Conservation (phyloP, 495 filamentous ascomycete species). For the Hypoxylon trugodes region DNA sequence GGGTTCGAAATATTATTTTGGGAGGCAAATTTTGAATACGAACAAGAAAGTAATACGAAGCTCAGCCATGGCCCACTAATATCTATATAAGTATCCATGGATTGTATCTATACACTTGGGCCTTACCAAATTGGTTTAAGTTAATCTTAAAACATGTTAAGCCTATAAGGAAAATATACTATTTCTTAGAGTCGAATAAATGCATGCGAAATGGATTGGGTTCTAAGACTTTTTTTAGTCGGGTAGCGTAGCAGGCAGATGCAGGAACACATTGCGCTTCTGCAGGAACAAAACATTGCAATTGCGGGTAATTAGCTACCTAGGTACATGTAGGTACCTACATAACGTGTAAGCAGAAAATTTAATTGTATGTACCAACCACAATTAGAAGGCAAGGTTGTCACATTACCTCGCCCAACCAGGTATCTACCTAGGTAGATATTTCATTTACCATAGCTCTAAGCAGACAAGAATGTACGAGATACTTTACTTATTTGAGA, state of each 20-base stretch:
- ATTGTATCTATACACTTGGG: too few species aligned
- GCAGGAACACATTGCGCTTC: slow-evolving; percentile 42
- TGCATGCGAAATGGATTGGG: neutral
- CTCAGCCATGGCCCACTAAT: too few species aligned
- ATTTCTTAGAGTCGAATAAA: neutral
- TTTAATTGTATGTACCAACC: too few species aligned
- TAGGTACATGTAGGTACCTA: too few species aligned
- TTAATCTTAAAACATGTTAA: too few species aligned
- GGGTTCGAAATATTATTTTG: neutral
- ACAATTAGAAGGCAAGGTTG: too few species aligned
- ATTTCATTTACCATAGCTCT: too few species aligned
- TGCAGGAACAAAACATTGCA: slow-evolving; percentile 35
- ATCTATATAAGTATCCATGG: too few species aligned
- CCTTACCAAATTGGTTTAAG: too few species aligned
- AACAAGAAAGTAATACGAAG: neutral
- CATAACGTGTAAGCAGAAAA: slow-evolving; percentile 7
- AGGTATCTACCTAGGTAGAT: neutral
- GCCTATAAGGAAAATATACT: too few species aligned
- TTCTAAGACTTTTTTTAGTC: slow-evolving; percentile 4
- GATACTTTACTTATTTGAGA: slow-evolving; percentile 5
- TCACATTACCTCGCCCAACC: too few species aligned
- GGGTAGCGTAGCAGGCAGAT: slow-evolving; percentile 23
- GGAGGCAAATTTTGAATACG: too few species aligned
- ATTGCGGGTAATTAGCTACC: slow-evolving; percentile 8
- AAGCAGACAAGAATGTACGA: neutral